These are phyloP conservation scores for Drosera spatulata DNA, from an alignment of 179 eudicot genomes.

Conservation along the genomic window DNA sequence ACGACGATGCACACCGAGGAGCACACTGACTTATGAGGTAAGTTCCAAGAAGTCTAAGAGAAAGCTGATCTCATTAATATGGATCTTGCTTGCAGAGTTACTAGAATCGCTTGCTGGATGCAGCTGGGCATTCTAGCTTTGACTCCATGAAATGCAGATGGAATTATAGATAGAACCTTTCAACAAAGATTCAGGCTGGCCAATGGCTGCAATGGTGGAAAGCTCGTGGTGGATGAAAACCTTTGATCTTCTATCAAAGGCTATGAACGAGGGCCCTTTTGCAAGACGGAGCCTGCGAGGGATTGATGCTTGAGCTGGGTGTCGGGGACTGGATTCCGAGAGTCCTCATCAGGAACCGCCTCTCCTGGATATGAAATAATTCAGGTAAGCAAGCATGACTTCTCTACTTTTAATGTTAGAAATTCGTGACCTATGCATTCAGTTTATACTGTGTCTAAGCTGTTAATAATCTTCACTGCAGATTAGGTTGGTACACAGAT, in stretches of 20 bases:
- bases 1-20: constrained; percentile 12
- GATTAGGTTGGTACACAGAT: too few relatives aligned
- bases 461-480: too few relatives aligned
- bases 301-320: constrained; percentile 25
- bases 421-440: neutral
- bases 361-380: constrained; percentile 47
- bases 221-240: constrained; percentile 13
- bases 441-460: too few relatives aligned
- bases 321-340: constrained; percentile 73
- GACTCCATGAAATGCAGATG: constrained; percentile 36
- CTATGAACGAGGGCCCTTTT: constrained; percentile 87
- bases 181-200: constrained; percentile 42
- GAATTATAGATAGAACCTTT: constrained; percentile 29
- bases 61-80: constrained; percentile 20
- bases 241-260: constrained; percentile 37
- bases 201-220: constrained; percentile 40
- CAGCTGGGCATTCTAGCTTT: constrained; percentile 34
- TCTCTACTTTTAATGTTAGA: neutral
- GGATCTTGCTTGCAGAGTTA: constrained; percentile 8
- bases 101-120: constrained; percentile 23
- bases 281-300: constrained; percentile 68
- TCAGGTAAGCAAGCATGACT: neutral
- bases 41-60: neutral
- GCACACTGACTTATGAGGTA: constrained; percentile 15
- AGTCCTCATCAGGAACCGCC: constrained; percentile 70